Evolutionary conservation across 2,329 filamentous ascomycete genomes (phyloP).

Genomic region (Xylaria arbuscula): DNA sequence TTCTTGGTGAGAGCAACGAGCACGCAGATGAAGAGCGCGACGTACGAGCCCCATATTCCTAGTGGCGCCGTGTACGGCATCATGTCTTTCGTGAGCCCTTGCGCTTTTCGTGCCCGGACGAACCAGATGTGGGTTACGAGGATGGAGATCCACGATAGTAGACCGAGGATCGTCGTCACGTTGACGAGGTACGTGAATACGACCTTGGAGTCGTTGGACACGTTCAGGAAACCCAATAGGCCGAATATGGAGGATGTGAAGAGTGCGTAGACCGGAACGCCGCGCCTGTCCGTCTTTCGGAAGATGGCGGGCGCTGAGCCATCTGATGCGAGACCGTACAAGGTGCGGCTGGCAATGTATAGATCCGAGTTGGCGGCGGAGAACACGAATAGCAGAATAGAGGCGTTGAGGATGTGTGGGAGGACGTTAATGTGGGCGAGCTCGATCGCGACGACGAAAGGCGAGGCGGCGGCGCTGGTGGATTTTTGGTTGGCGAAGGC

Average conservation of each 20-base stretch:
- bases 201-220: conserved; percentile 64
- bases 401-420: conserved; percentile 76
- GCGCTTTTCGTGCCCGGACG: conserved; percentile 69
- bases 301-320: conserved; percentile 79
- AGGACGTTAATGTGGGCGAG: conserved; percentile 71
- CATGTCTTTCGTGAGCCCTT: conserved; percentile 64
- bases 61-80: conserved; percentile 77
- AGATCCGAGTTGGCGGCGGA: conserved; percentile 81
- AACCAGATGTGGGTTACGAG: conserved; percentile 76
- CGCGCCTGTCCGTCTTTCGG: conserved; percentile 74
- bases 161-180: conserved; percentile 73
- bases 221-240: conserved; percentile 76
- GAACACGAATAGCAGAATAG: conserved; percentile 80
- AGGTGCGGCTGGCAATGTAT: conserved; percentile 78
- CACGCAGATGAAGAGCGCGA: conserved; percentile 75
- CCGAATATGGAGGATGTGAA: conserved; percentile 69
- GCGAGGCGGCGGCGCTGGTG: conserved; percentile 70
- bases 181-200: conserved; percentile 76
- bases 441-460: conserved; percentile 79
- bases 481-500: conserved; percentile 65
- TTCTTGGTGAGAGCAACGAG: conserved; percentile 86
- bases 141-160: conserved; percentile 75
- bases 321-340: conserved; percentile 78
- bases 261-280: conserved; percentile 76
- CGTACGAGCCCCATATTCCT: conserved; percentile 75